Conservation (phyloP, 345 rosid genomes). For the Capsella bursapastoris region DNA sequence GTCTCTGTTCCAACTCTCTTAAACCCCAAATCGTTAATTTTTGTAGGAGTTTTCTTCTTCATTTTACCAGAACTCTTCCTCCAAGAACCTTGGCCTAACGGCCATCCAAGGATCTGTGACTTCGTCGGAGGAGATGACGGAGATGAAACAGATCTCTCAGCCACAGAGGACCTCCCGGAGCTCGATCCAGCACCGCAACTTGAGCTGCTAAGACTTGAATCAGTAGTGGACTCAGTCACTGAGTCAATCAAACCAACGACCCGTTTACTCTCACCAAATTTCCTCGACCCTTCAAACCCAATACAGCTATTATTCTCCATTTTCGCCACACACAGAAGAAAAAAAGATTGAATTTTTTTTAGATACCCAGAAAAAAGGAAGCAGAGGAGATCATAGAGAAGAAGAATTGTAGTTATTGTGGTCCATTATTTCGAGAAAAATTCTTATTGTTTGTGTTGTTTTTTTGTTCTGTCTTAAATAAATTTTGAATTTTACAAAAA, state of each 20-base stretch:
- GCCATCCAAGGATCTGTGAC: conserved; percentile 82
- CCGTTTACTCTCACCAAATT: conserved; percentile 41
- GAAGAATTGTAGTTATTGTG: conserved; percentile 14
- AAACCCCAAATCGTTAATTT: conserved; percentile 52
- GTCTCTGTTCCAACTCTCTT: conserved; percentile 56
- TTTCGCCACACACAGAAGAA: background rate
- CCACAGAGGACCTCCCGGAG: conserved; percentile 49
- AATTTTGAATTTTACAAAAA: conserved; percentile 33
- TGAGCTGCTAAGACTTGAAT: conserved; percentile 61
- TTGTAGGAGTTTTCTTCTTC: conserved; percentile 43
- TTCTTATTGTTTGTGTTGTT: conserved; percentile 30
- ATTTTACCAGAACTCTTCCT: conserved; percentile 48
- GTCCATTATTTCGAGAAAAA: conserved; percentile 35
- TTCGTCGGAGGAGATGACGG: conserved; percentile 56
- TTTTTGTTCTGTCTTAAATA: conserved; percentile 30
- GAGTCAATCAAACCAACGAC: conserved; percentile 45
- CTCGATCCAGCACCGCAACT: conserved; percentile 51
- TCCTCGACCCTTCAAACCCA: conserved; percentile 46
- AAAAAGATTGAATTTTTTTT: conserved; percentile 8
- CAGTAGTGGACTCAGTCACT: conserved; percentile 57
- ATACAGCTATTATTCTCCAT: conserved; percentile 65
- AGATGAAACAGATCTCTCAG: conserved; percentile 44
- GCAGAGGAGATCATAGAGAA: conserved; percentile 31
- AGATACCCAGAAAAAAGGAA: conserved; percentile 21
- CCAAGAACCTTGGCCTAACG: conserved; percentile 63